phyloP scores from a whole-genome alignment of 1,284 basidiomycete species.

The Boletellus deceptivus region DNA sequence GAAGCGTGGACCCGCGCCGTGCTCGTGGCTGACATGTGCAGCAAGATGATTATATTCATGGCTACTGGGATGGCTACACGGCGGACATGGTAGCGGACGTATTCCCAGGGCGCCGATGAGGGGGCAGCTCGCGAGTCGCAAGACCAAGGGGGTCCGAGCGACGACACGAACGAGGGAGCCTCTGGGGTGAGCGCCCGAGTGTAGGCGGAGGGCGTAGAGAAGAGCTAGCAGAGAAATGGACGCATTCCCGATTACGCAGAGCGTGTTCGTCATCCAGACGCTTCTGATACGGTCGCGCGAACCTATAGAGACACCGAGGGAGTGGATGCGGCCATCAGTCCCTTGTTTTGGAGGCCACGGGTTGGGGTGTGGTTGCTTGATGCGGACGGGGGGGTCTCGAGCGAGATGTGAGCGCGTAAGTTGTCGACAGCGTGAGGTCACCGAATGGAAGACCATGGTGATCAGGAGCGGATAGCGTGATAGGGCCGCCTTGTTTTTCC shows the following conservation, averaged over 20 bases:
- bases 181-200: constrained; percentile 7
- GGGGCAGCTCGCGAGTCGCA: not conserved
- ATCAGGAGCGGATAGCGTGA: constrained; percentile 26
- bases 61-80: not conserved
- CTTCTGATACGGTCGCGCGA: constrained; percentile 27
- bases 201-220: constrained; percentile 27
- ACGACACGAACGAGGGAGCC: constrained; percentile 8
- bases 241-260: constrained; percentile 18
- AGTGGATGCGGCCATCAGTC: constrained; percentile 1
- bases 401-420: constrained; percentile 19
- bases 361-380: constrained; percentile 7
- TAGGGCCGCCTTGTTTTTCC: constrained; percentile 22
- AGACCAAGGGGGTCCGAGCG: constrained; percentile 4
- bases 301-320: constrained; percentile 17
- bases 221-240: constrained; percentile 31
- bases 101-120: not conserved
- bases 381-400: constrained; percentile 17
- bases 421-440: constrained; percentile 17
- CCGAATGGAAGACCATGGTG: constrained; percentile 32
- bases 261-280: constrained; percentile 13
- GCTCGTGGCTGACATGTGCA: not conserved
- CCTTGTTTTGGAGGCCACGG: constrained; percentile 22
- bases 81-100: not conserved
- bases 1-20: not conserved
- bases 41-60: not conserved